Conservation (phyloP, 306 rosid genomes). For the Dalbergia cochinchinensis region DNA sequence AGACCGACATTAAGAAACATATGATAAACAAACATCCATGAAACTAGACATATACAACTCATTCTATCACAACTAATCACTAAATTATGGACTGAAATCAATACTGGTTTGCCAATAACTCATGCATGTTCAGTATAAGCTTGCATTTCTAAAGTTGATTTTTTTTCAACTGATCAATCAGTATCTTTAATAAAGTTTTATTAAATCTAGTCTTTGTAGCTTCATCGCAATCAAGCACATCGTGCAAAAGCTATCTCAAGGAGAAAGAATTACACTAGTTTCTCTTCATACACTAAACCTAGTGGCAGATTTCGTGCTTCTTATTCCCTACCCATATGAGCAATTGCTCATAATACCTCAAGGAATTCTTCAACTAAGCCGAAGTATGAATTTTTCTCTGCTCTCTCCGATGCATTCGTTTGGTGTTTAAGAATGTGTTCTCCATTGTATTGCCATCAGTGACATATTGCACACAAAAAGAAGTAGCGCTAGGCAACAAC, state of each 20-base stretch:
- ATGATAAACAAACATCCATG: no score
- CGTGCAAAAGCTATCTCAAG: slow-evolving; percentile 31
- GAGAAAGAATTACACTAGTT: slow-evolving; percentile 35
- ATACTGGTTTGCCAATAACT: no score
- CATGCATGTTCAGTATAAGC: no score
- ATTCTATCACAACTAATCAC: no score
- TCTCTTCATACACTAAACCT: slow-evolving; percentile 39
- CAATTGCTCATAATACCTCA: slow-evolving; percentile 37
- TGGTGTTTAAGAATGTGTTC: slow-evolving; percentile 6
- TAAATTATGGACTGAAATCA: no score
- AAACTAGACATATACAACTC: no score
- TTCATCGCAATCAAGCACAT: slow-evolving; percentile 29
- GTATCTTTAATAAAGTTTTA: neutral
- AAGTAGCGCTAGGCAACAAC: slow-evolving; percentile 10
- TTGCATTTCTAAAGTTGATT: no score
- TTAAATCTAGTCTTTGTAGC: neutral
- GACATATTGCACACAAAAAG: slow-evolving; percentile 29
- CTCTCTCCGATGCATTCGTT: neutral
- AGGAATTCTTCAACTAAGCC: slow-evolving; percentile 39
- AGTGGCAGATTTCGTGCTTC: slow-evolving; percentile 37
- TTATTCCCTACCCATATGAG: slow-evolving; percentile 36
- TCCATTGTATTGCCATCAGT: slow-evolving; percentile 26
- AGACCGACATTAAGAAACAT: no score
- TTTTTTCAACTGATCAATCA: no score
- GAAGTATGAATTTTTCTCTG: neutral